Base-by-base conservation (phyloP, 2,329 filamentous ascomycete species). In the Kalaharituber pfeilii region DNA sequence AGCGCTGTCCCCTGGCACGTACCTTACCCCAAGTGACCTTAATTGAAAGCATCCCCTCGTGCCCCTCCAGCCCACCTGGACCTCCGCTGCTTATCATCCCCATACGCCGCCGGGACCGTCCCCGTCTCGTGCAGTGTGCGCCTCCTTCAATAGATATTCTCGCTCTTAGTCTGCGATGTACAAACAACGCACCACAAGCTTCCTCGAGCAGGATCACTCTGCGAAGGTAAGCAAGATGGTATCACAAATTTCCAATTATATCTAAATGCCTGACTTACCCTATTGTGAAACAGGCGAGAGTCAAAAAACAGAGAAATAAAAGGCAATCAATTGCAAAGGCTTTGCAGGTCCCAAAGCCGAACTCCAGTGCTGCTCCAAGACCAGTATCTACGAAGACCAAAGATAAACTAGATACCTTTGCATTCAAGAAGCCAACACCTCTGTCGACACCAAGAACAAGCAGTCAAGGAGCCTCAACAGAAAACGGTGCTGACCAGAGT, bases 381-480 rank as follows among this genome's bases (percentile, higher is more conserved):
- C 62, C 63, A 30, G 56, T 68, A 27, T 81, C 79, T 36, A 71
- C 76, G 28, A 70, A 70, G 7, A 79, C 79, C 9, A 81, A 77
- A 63, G 76, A 70, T 58, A 82, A 81, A 62, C 70, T 82, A 28
- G 75, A 73, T 56, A 68, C 69, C 28, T 77, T 77, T 63, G 75
- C 76, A 54, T 81, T 78, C 59, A 69, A 72, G 26, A 50, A 28
- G 26, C n/a, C 47, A n/a, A 1, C 18, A 20, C n/a, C n/a, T n/a
- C n/a, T n/a, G n/a, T n/a, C n/a, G n/a, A 18, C 9, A 36, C 9
- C 5, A 30, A 18, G 57, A 62, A 11, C 42, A 59, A 18, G 56
- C 64, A 11, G 59, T 58, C 25, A 57, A 61, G 2, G 60, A 65
- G 22, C 55, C 61, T n/a, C 53, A 54, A 55, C 52, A 24, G 50